Percentiles rank a stretch among this genome's conserved stretches.
Conservation (phyloP, 2,329 filamentous ascomycete genomes). For the Cladophialophora psammophila region DNA sequence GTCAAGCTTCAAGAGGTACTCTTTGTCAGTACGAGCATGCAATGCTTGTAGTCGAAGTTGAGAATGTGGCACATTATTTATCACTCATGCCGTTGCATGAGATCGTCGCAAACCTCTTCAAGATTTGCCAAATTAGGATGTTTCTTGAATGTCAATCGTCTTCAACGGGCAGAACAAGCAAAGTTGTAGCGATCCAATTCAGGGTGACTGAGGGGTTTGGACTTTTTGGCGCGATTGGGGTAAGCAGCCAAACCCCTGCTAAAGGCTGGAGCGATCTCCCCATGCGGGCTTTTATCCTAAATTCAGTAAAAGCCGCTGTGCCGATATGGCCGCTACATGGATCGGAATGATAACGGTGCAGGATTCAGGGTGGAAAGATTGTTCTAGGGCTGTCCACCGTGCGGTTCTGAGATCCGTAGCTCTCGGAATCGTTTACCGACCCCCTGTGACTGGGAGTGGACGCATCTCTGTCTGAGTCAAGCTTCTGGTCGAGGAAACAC, state of each 20-base stretch:
- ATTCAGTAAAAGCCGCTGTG: neutral
- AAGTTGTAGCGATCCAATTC: no score
- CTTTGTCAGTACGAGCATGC: neutral
- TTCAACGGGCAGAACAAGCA: no score
- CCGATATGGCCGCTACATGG: neutral
- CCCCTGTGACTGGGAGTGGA: neutral
- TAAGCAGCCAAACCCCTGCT: constrained; percentile 8
- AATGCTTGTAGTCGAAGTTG: neutral
- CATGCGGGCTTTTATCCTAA: constrained; percentile 7
- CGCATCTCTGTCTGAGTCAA: neutral
- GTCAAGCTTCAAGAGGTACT: neutral
- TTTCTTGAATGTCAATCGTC: constrained; percentile 2
- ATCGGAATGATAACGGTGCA: no score
- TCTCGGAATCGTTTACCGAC: neutral
- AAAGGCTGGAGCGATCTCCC: neutral
- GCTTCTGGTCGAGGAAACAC: no score
- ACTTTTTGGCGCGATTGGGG: constrained; percentile 24
- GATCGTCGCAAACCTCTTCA: neutral
- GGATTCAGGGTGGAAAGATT: no score
- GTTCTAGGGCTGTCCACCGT: neutral
- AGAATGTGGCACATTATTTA: neutral
- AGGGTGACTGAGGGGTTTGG: constrained; percentile 11
- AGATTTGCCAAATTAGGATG: neutral
- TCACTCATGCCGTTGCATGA: neutral
- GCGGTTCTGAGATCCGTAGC: neutral